These are phyloP conservation scores for Tuber indicum DNA, from an alignment of 495 filamentous ascomycete species.

Conservation along the genomic window DNA sequence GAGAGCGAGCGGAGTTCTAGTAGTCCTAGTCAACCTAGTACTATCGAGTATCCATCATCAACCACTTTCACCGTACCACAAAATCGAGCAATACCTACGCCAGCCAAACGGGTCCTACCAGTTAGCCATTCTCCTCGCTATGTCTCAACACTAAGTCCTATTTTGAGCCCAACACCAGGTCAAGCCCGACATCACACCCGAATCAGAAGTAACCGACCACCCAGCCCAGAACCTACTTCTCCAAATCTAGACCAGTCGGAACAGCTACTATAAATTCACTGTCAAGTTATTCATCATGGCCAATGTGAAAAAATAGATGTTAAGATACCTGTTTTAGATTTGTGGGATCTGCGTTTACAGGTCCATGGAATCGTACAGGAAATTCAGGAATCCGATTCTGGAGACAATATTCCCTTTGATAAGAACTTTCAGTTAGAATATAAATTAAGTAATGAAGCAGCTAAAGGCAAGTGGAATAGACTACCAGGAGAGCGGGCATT, in stretches of 20 bases:
- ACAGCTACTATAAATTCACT: not conserved
- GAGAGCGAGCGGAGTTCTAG: not conserved
- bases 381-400: not conserved
- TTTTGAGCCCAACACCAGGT: not conserved
- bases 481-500: not conserved
- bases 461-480: not conserved
- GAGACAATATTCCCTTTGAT: not conserved
- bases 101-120: too few species aligned
- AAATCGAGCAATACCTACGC: too few species aligned
- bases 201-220: not conserved
- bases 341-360: not conserved
- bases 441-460: not conserved
- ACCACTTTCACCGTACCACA: not conserved
- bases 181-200: too few species aligned
- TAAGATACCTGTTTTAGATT: not conserved
- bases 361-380: not conserved
- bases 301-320: not conserved
- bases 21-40: not conserved
- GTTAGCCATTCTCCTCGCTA: not conserved
- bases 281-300: not conserved
- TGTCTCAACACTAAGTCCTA: not conserved
- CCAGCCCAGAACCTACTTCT: not conserved
- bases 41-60: not conserved
- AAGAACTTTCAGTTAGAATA: not conserved
- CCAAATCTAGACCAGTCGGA: not conserved